phyloP scores from a whole-genome alignment of 495 filamentous ascomycete species.

The Podospora appendiculata region DNA sequence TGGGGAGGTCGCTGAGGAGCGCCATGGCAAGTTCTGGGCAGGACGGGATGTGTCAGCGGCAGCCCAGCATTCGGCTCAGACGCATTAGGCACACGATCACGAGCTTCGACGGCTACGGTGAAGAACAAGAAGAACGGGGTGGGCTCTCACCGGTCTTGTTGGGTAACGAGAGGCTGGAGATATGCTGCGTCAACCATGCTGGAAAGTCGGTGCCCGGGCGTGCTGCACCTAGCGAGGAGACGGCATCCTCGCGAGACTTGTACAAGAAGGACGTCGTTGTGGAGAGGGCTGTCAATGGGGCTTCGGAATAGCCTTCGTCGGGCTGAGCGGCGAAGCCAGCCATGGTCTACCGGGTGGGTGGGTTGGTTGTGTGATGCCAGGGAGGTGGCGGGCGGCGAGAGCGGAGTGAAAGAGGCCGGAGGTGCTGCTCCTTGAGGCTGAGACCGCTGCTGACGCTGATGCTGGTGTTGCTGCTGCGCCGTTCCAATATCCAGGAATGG shows the following conservation, averaged over 20 bases:
- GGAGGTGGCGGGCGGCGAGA: background rate
- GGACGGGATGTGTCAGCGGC: background rate
- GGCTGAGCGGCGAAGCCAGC: conserved; percentile 28
- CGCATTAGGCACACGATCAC: too few species aligned
- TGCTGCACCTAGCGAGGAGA: conserved; percentile 11
- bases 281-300: conserved; percentile 39
- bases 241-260: conserved; percentile 17
- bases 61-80: background rate
- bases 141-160: conserved; percentile 40
- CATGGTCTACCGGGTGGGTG: conserved; percentile 4
- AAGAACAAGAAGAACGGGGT: background rate
- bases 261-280: conserved; percentile 15
- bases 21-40: conserved; percentile 50
- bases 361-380: background rate
- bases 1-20: conserved; percentile 65
- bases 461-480: too few species aligned
- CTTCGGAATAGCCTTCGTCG: conserved; percentile 54
- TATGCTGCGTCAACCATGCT: conserved; percentile 37
- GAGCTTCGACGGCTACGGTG: background rate
- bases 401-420: too few species aligned
- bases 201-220: conserved; percentile 25
- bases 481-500: too few species aligned
- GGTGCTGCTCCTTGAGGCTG: too few species aligned
- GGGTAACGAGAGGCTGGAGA: conserved; percentile 34
- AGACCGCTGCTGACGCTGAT: too few species aligned